phyloP scores from a whole-genome alignment of 192 early-diverging fungal genomes.

The Diversispora epigaea region DNA sequence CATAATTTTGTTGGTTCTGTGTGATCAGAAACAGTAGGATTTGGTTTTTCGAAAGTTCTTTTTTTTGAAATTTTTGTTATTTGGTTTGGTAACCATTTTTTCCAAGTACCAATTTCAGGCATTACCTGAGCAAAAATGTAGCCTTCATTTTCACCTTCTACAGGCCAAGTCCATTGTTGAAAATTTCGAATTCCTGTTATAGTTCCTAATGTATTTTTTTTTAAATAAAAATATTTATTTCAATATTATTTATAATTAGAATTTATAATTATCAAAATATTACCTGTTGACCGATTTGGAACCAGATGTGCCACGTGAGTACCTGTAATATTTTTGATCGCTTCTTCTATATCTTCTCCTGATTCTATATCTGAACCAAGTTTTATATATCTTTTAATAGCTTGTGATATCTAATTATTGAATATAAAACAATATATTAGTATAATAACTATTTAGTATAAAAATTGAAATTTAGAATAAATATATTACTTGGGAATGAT shows the following conservation, averaged over 20 bases:
- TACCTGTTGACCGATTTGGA: background rate
- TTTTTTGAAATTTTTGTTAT: background rate
- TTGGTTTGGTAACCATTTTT: background rate
- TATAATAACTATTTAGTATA: too few species aligned
- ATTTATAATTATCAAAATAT: background rate
- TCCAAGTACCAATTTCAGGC: background rate
- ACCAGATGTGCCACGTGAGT: background rate
- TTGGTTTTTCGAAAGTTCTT: too few species aligned
- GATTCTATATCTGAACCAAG: background rate
- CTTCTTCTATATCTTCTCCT: background rate
- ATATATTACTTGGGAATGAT: background rate
- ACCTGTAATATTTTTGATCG: background rate
- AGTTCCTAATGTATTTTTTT: background rate
- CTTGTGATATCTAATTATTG: background rate
- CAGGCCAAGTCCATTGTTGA: background rate
- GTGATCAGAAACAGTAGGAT: too few species aligned
- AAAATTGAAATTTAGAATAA: background rate
- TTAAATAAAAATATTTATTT: background rate
- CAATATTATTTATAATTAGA: background rate
- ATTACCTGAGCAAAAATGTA: background rate
- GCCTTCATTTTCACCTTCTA: background rate
- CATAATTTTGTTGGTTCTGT: too few species aligned
- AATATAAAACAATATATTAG: background rate
- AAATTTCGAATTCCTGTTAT: background rate
- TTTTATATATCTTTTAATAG: background rate